These are phyloP conservation scores for Fraxinus angustifolia DNA, from an alignment of 305 asterid genomes.

Conservation along the genomic window DNA sequence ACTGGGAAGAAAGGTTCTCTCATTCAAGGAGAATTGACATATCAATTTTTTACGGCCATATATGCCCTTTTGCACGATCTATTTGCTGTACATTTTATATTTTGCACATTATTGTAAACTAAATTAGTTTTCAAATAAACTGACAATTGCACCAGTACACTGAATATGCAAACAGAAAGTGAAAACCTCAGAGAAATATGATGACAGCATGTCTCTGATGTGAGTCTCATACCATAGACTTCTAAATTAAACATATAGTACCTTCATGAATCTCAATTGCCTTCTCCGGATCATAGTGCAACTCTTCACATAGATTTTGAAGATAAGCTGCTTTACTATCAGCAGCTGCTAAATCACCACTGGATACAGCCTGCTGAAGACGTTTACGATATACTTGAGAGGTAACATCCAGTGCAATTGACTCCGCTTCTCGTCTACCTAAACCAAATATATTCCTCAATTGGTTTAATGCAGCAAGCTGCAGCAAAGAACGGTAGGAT, in stretches of 20 bases:
- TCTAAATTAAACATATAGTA: conserved; percentile 23
- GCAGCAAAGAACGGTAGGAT: conserved; percentile 26
- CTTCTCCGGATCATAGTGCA: conserved; percentile 82
- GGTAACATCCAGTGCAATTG: conserved; percentile 73
- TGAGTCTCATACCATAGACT: neutral
- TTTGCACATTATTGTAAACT: neutral
- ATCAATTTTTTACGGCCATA: neutral
- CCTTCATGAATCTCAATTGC: conserved; percentile 94
- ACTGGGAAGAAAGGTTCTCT: neutral
- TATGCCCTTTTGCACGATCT: neutral
- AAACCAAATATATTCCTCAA: conserved; percentile 86
- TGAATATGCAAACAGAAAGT: neutral
- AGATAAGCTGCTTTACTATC: conserved; percentile 94
- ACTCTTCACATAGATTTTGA: conserved; percentile 87
- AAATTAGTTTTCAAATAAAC: neutral
- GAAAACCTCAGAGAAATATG: neutral
- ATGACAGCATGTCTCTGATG: neutral
- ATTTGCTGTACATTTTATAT: neutral
- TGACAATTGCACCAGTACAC: neutral
- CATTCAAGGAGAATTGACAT: neutral
- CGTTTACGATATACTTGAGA: conserved; percentile 75
- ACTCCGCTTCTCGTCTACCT: conserved; percentile 85
- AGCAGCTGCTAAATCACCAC: conserved; percentile 69
- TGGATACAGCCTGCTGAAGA: conserved; percentile 85
- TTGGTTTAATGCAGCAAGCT: conserved; percentile 81